Evolutionary conservation across 2,329 filamentous ascomycete species (phyloP), one percentile per base, ranked within the genome.

Genomic region (Exutisphaerella laricina): DNA sequence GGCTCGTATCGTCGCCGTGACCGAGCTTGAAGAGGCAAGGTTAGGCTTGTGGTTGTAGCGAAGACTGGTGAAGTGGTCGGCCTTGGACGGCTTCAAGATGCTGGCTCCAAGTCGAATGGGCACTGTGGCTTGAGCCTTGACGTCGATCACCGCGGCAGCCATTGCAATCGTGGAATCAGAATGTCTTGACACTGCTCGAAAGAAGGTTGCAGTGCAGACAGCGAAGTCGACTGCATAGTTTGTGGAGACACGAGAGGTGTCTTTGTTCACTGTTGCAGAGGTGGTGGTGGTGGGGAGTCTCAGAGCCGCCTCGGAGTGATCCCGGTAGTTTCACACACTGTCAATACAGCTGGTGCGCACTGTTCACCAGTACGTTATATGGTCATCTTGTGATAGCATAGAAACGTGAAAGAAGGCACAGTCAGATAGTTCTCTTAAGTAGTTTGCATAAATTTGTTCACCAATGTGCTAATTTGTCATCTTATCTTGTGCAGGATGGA

Each of bases 1-100:
- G 13, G 47, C 46, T 38, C 47, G 29, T 57, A 16, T 62, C 55
- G 23, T 51, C 53, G 42, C 48, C 26, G 41, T 47, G 10, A 43
- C 40, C 14, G 32, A 31, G 9, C 23, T 46, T 22, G 37, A 17
- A 35, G 62, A 59, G 16, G 56, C 55, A 5, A 61, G 50, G 39
- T 56, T 48, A 8, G 70, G 69, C 53, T 69, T 72, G 57, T 72
- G 64, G 53, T 73, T 74, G 60, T 67, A 64, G 18, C 58, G 51
- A 20, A 64, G 39, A 32, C 52, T 58, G 30, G 48, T 46, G 12
- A 37, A 50, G 39, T 39, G 50, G 9, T 43, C 36, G 18, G 47
- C 23, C 9, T 37, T 39, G 18, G 45, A 25, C 7, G 46, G 35
- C 37, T 55, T 48, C 30, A 41, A 13, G 29, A 61, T 49, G 51